Conservation (phyloP, 768 basidiomycete genomes). For the Mycena epipterygia region DNA sequence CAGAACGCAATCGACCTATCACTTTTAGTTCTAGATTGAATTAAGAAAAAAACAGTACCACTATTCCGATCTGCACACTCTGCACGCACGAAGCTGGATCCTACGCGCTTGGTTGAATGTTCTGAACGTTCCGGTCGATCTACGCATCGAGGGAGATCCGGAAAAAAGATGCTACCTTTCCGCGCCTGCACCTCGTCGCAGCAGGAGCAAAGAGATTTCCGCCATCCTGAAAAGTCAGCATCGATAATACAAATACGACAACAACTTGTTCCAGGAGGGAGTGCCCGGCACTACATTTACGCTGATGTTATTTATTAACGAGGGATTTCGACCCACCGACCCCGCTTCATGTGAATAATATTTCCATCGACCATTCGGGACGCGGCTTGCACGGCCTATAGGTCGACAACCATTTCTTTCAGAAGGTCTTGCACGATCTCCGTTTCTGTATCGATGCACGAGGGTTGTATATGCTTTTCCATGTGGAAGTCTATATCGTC, state of each 20-base stretch:
- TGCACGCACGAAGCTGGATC: neutral
- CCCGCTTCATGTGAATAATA: too few species aligned
- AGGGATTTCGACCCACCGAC: too few species aligned
- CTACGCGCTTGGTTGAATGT: neutral
- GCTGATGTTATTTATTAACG: too few species aligned
- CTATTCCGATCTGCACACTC: conserved; percentile 4
- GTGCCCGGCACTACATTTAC: too few species aligned
- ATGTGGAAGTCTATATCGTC: too few species aligned
- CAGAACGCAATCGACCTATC: conserved; percentile 7
- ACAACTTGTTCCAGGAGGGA: neutral
- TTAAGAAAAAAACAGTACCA: conserved; percentile 3
- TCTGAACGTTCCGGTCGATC: conserved; percentile 2
- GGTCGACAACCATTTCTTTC: too few species aligned
- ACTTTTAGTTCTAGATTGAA: conserved; percentile 1
- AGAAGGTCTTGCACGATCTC: too few species aligned
- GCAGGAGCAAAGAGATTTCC: neutral
- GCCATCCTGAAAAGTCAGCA: neutral
- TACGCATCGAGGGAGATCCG: conserved; percentile 4
- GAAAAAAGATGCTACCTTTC: neutral
- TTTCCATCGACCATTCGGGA: too few species aligned
- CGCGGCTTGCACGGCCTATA: too few species aligned
- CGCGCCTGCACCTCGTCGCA: neutral
- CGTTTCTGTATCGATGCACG: too few species aligned
- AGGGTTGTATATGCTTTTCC: too few species aligned
- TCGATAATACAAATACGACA: neutral